Conservation (phyloP, 1,284 basidiomycete species). For the Earliella scabrosa region DNA sequence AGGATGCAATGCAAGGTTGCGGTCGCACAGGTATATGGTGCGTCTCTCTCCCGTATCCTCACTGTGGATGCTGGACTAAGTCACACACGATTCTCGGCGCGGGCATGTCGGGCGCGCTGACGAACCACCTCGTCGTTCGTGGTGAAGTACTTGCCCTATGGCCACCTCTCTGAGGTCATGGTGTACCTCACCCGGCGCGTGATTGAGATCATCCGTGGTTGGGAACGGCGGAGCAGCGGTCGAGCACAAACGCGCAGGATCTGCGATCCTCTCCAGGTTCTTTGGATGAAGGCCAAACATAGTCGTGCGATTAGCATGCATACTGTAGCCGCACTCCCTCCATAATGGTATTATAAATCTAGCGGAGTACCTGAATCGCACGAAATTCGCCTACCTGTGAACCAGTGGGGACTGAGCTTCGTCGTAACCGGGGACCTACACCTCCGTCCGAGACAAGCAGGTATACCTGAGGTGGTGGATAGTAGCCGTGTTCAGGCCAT, state of each 20-base stretch:
- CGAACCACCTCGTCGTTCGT: slow-evolving; percentile 77
- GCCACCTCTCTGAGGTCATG: slow-evolving; percentile 72
- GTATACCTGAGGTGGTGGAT: no score
- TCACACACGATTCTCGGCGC: background rate
- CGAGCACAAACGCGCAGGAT: slow-evolving; percentile 47
- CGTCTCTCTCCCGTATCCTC: slow-evolving; percentile 31
- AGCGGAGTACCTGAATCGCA: no score
- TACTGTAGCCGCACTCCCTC: no score
- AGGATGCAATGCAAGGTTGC: slow-evolving; percentile 68
- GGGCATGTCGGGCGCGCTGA: slow-evolving; percentile 88
- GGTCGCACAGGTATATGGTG: slow-evolving; percentile 87
- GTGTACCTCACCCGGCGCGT: slow-evolving; percentile 70
- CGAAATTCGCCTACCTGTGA: no score
- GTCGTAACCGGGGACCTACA: no score
- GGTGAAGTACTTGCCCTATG: slow-evolving; percentile 87
- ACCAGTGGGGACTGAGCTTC: no score
- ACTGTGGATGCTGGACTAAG: no score
- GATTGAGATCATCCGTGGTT: slow-evolving; percentile 72
- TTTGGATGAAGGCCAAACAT: slow-evolving; percentile 32
- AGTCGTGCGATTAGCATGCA: no score
- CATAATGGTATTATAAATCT: no score
- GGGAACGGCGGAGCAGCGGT: slow-evolving; percentile 54
- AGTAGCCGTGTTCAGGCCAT: no score
- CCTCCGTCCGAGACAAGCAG: no score
- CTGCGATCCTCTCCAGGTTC: slow-evolving; percentile 42